Conservation (phyloP, 2,329 filamentous ascomycete species). For the Dactylellina haptotyla region DNA sequence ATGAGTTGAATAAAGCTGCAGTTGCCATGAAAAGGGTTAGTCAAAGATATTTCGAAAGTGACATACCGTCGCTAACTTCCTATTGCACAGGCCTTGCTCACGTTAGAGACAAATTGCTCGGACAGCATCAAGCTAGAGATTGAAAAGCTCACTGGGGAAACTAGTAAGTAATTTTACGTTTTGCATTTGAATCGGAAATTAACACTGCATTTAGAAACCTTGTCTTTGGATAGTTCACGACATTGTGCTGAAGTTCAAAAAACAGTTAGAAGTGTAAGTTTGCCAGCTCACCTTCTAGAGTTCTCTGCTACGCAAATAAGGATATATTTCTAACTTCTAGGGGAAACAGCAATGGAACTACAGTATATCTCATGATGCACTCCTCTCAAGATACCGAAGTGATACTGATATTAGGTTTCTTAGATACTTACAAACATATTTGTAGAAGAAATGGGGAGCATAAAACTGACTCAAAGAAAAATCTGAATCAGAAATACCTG, state of each 20-base stretch:
- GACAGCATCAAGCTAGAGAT: constrained; percentile 1
- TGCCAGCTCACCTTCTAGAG: too few relatives aligned
- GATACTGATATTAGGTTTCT: neutral
- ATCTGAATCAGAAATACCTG: constrained; percentile 22
- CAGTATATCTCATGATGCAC: neutral
- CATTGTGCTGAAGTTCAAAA: constrained; percentile 12
- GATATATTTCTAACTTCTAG: neutral
- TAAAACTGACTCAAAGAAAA: neutral
- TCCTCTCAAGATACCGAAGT: neutral
- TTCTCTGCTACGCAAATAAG: too few relatives aligned
- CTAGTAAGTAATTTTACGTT: neutral
- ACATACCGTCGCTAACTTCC: neutral
- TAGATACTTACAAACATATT: constrained; percentile 25
- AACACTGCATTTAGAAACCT: neutral
- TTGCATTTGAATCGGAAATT: neutral
- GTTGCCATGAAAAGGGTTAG: constrained; percentile 16
- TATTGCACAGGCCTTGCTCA: constrained; percentile 1
- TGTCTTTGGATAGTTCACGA: neutral
- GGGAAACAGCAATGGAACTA: neutral
- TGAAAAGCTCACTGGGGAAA: neutral
- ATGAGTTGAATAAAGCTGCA: constrained; percentile 16
- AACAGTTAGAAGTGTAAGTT: constrained; percentile 11
- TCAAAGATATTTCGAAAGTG: neutral
- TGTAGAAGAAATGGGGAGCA: constrained; percentile 25
- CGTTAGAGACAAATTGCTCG: neutral